These are phyloP conservation scores for Ceratobasidium sp. DNA, from an alignment of 1,284 basidiomycete species.

Conservation along the genomic window DNA sequence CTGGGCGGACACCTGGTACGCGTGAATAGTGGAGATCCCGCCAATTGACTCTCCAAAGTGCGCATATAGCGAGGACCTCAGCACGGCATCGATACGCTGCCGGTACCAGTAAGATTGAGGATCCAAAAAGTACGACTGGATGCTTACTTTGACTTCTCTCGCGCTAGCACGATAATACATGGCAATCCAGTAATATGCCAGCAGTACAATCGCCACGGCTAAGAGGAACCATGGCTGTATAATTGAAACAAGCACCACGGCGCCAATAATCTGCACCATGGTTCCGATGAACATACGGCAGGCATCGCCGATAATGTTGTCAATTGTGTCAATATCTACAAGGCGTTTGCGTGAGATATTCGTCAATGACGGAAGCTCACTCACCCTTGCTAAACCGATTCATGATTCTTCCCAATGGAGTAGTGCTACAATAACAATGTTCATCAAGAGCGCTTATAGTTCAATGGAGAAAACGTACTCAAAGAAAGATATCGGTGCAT, in stretches of 20 bases:
- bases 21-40: slow-evolving; percentile 86
- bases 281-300: slow-evolving; percentile 80
- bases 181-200: slow-evolving; percentile 71
- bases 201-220: slow-evolving; percentile 49
- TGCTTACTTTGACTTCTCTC: slow-evolving; percentile 83
- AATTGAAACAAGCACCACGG: slow-evolving; percentile 71
- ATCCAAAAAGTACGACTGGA: slow-evolving; percentile 50
- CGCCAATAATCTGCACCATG: slow-evolving; percentile 70
- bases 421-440: not conserved
- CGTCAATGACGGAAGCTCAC: not conserved
- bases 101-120: not conserved
- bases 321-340: slow-evolving; percentile 77
- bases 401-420: slow-evolving; percentile 87
- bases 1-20: slow-evolving; percentile 74
- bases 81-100: slow-evolving; percentile 61
- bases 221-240: slow-evolving; percentile 52
- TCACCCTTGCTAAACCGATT: slow-evolving; percentile 80
- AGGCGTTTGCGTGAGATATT: slow-evolving; percentile 18
- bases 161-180: slow-evolving; percentile 88
- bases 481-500: slow-evolving; percentile 87
- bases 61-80: slow-evolving; percentile 74
- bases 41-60: slow-evolving; percentile 88
- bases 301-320: slow-evolving; percentile 61
- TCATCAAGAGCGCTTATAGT: too few relatives aligned
- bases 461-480: slow-evolving; percentile 69